These are phyloP conservation scores for Termitomyces sp. DNA, from an alignment of 768 basidiomycete species.

Conservation along the genomic window DNA sequence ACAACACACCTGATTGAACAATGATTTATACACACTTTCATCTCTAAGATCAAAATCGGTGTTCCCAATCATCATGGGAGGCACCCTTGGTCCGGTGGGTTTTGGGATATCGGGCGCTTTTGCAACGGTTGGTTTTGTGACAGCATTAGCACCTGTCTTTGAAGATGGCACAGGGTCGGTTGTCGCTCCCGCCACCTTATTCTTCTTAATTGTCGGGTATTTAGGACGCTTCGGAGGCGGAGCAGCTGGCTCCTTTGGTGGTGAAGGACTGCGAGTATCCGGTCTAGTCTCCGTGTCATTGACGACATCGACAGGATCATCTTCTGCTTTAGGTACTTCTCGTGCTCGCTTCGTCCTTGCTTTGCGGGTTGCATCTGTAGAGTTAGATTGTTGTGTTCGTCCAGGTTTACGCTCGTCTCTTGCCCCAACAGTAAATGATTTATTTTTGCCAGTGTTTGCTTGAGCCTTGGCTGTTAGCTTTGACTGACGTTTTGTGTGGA, in stretches of 20 bases:
- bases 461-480: constrained; percentile 26
- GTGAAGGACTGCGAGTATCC: constrained; percentile 23
- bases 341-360: constrained; percentile 30
- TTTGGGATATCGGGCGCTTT: constrained; percentile 23
- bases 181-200: constrained; percentile 34
- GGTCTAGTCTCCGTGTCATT: constrained; percentile 22
- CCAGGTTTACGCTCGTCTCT: constrained; percentile 29
- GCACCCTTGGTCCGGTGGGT: constrained; percentile 28
- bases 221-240: constrained; percentile 39
- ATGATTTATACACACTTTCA: constrained; percentile 54
- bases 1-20: constrained; percentile 53
- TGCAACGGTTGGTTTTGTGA: constrained; percentile 25
- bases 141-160: constrained; percentile 24
- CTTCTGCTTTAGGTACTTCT: constrained; percentile 28
- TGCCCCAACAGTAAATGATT: constrained; percentile 2
- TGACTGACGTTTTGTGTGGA: constrained; percentile 9
- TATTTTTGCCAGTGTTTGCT: constrained; percentile 11
- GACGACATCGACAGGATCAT: constrained; percentile 28
- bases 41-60: constrained; percentile 65
- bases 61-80: constrained; percentile 41
- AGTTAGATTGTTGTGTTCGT: constrained; percentile 38
- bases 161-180: constrained; percentile 18
- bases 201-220: constrained; percentile 68
- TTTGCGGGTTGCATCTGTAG: constrained; percentile 16
- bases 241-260: constrained; percentile 28